Evolutionary conservation across 2,329 filamentous ascomycete species (phyloP).

Genomic region (Fusarium hostae): DNA sequence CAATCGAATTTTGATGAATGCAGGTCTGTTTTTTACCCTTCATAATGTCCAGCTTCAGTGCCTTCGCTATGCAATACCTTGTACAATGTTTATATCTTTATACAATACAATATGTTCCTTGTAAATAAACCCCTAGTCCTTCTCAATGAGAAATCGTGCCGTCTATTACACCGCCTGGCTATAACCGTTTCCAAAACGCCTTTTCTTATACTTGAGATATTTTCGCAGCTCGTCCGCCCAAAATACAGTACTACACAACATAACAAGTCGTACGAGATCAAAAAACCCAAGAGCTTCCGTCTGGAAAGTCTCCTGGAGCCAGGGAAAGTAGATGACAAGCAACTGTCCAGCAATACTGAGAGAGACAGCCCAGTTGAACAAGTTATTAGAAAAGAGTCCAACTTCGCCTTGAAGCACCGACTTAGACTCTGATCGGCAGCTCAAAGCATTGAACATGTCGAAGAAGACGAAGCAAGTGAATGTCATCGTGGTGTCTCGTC

Average conservation of each 20-base stretch:
- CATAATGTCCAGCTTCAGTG: too few species aligned
- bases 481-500: slow-evolving; percentile 98
- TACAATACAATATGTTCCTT: slow-evolving; percentile 17
- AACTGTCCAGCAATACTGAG: slow-evolving; percentile 87
- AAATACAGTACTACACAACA: slow-evolving; percentile 89
- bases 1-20: neutral
- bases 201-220: slow-evolving; percentile 72
- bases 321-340: slow-evolving; percentile 93
- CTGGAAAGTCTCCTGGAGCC: slow-evolving; percentile 94
- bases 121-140: neutral
- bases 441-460: slow-evolving; percentile 98
- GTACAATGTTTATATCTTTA: slow-evolving; percentile 24
- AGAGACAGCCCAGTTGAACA: slow-evolving; percentile 96
- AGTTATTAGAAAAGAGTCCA: slow-evolving; percentile 82
- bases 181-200: slow-evolving; percentile 69
- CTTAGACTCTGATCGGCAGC: slow-evolving; percentile 91
- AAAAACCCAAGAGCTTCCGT: slow-evolving; percentile 82
- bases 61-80: slow-evolving; percentile 31
- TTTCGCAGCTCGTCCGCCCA: slow-evolving; percentile 95
- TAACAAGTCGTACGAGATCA: slow-evolving; percentile 78
- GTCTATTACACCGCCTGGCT: slow-evolving; percentile 71
- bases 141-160: slow-evolving; percentile 3
- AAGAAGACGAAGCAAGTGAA: slow-evolving; percentile 99
- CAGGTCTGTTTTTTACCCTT: neutral
- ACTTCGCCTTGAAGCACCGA: slow-evolving; percentile 89